phyloP scores from a whole-genome alignment of 2,329 filamentous ascomycete species.

The Neocucurbitaria cava region DNA sequence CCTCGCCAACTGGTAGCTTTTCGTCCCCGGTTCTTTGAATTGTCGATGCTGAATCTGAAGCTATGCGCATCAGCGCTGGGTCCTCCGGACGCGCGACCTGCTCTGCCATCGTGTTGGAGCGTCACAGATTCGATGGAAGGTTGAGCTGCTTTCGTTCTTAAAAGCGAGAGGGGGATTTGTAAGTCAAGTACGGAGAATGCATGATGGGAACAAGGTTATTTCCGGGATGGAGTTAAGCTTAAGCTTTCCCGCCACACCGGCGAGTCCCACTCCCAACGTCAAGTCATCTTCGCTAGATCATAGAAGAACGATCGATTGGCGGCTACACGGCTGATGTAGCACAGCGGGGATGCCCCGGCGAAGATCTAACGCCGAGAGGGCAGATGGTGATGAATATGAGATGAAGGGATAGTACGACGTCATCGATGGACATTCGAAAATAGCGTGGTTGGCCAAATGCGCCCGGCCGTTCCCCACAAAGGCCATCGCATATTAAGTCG shows the following conservation, averaged over 20 bases:
- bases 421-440: background rate
- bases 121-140: background rate
- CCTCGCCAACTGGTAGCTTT: conserved; percentile 10
- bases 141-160: background rate
- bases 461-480: background rate
- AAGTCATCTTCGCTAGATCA: background rate
- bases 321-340: background rate
- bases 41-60: background rate
- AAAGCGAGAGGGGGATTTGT: conserved; percentile 7
- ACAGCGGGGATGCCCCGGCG: background rate
- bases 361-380: background rate
- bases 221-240: conserved; percentile 13
- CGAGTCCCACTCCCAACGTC: conserved; percentile 2
- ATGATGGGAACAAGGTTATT: conserved; percentile 8
- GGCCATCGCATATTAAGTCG: background rate
- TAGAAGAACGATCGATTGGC: background rate
- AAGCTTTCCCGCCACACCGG: background rate
- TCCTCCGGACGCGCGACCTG: background rate
- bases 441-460: background rate
- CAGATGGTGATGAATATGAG: background rate
- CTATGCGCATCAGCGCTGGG: background rate
- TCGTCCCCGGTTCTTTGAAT: background rate
- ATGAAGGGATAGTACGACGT: too few relatives aligned
- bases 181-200: background rate
- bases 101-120: background rate